These are phyloP conservation scores for Vitis amurensis DNA, from an alignment of 164 flowering plant species.

Conservation along the genomic window DNA sequence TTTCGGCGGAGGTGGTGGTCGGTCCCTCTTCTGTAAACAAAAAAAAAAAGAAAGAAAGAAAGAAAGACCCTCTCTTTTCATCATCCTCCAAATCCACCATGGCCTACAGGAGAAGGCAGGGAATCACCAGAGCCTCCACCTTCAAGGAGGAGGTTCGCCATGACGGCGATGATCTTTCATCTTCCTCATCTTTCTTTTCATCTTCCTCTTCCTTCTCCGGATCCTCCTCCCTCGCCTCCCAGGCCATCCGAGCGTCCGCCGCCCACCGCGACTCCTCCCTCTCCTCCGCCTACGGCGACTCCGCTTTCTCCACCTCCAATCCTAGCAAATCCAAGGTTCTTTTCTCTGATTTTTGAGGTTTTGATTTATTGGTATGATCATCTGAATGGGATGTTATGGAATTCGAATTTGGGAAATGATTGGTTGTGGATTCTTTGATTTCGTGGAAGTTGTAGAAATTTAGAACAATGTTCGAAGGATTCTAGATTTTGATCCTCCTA, in stretches of 20 bases:
- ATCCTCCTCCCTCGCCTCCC: constrained; percentile 61
- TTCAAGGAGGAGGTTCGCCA: constrained; percentile 42
- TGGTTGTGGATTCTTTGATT: too few species aligned
- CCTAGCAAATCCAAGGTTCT: constrained; percentile 29
- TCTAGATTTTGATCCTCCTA: too few species aligned
- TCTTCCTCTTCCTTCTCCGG: constrained; percentile 17
- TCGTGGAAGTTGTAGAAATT: too few species aligned
- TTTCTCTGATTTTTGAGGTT: neutral
- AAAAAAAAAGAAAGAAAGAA: too few species aligned
- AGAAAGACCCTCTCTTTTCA: too few species aligned
- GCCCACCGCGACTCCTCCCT: constrained; percentile 65
- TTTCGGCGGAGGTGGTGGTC: too few species aligned
- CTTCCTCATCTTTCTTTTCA: constrained; percentile 14
- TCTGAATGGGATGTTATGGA: too few species aligned
- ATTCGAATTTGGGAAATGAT: too few species aligned
- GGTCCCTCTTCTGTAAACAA: too few species aligned
- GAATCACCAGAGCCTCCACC: constrained; percentile 37
- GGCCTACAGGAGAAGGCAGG: constrained; percentile 55
- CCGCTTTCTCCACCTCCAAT: constrained; percentile 29
- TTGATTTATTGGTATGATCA: too few species aligned
- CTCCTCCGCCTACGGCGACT: constrained; percentile 52
- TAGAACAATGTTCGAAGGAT: too few species aligned
- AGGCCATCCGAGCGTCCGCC: constrained; percentile 85
- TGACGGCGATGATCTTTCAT: neutral
- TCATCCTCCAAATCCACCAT: constrained; percentile 4